Evolutionary conservation across 129 eudicot species (phyloP).

Genomic region (Calendula officinalis): DNA sequence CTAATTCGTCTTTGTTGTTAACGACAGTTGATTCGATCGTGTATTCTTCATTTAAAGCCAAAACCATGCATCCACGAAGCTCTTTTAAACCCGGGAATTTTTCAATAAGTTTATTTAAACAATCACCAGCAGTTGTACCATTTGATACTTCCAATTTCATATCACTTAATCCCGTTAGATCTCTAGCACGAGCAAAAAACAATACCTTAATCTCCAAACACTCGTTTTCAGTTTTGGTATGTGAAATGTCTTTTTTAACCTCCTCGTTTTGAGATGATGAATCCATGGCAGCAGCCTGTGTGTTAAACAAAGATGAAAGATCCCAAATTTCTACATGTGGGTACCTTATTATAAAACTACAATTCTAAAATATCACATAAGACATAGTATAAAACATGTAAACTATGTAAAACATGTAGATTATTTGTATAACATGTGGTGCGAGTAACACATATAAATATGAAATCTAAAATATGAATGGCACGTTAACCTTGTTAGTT

Average conservation of each 20-base stretch:
- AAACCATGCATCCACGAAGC: constrained; percentile 77
- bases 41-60: constrained; percentile 95
- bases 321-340: too few relatives aligned
- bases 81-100: constrained; percentile 69
- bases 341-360: too few relatives aligned
- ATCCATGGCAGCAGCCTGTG: constrained; percentile 6
- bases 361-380: too few relatives aligned
- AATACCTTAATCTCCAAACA: constrained; percentile 52
- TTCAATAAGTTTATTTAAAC: constrained; percentile 50
- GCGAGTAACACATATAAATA: too few relatives aligned
- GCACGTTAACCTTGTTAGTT: too few relatives aligned
- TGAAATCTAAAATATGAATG: too few relatives aligned
- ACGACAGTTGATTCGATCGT: constrained; percentile 56
- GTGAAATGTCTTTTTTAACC: constrained; percentile 2
- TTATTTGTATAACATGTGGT: too few relatives aligned
- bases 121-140: constrained; percentile 68
- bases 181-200: constrained; percentile 89
- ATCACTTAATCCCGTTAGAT: constrained; percentile 66
- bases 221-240: constrained; percentile 20
- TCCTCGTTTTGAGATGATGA: not conserved
- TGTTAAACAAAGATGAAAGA: not conserved
- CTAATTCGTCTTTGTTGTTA: constrained; percentile 80
- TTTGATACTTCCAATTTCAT: constrained; percentile 57
- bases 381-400: too few relatives aligned
- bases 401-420: too few relatives aligned